Evolutionary conservation across 306 rosid species (phyloP), one percentile per base, ranked within the genome.

Genomic region (Arachis stenosperma): DNA sequence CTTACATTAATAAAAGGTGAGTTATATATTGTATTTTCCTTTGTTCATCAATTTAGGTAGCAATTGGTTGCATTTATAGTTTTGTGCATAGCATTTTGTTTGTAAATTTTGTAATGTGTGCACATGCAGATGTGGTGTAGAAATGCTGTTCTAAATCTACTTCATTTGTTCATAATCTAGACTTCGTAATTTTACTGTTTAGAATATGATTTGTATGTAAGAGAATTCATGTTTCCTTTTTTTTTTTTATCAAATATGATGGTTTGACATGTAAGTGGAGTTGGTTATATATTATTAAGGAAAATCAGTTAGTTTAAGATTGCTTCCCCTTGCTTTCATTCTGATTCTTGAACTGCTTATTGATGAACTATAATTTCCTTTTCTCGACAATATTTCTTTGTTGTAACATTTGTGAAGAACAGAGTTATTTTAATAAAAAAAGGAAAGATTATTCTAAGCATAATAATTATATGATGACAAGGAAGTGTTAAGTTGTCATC

Each of bases 1-100:
- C 96, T 71, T 89, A 83, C 81, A 79, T 93, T 70, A 88, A 91
- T 80, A 93, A 89, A 85, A 91, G 92, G 98, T 89, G 75, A 80
- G 86, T 75, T 59, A 70, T 55, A 39, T 40, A 57, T 82, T 63
- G 43, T 48, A 17, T 17, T 12, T 43, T 40, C 15, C 57, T 29
- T 27, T 22, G 41, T 61, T 48, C 60, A 60, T 75, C 11, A 42
- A 22, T 47, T 72, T 39, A 50, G 3, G 14, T 42, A 43, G 37
- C 37, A 33, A 33, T 33, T 33, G 37, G 37, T 33, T 33, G 37
- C 47, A 52, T 53, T 70, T 56, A 46, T 78, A 33, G 60, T 62
- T 69, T 69, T 52, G 55, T 47, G 37, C 37, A 33, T 33, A 33
- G 37, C 37, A 33, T 4, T 33, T 33, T 33, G 37, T 33, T 33